Evolutionary conservation across 192 early-diverging fungal species (phyloP), one percentile per base, ranked within the genome.

Genomic region (Coemansia sp.): DNA sequence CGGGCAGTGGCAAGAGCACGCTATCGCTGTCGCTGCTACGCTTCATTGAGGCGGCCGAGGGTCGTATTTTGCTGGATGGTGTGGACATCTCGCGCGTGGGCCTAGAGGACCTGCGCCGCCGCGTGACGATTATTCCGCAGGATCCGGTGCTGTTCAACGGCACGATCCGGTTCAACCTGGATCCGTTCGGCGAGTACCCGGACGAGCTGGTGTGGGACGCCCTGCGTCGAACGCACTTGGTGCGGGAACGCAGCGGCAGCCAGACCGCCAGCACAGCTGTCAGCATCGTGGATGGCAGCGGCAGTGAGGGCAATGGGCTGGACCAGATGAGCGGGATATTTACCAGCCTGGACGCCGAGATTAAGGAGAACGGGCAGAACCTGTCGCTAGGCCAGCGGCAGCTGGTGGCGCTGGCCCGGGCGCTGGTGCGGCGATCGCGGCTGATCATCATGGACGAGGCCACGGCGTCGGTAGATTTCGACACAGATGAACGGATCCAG

Each of bases 101-200:
- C n/a, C 53, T 90, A 39, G 78, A 87, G 41, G 86, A 92, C 29
- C 68, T 97, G 53, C 81, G 94, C 12, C 66, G 77, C 18, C 68
- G 78, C 27, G 43, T 98, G 36, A 87, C 90, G 1, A 87, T 98
- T 33, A 91, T 98, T 56, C 91, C 92, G 27, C 91, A 98, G 70
- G 92, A 96, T 31, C 90, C 90, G 4, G 78, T 89, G 14, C 61
- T 87, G 41, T 87, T 90, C 62, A 77, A 79, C 49, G 87, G 87
- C 37, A 81, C 87, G 7, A 62, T 94, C 17, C 76, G 92, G 13
- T 85, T 86, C 43, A 96, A 96, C 64, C 58, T 99, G 14, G 94
- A 99, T 59, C 92, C 92, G 5, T 89, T 92, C 55, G 74, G 59
- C 34, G 84, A 89, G 60, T 83, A 83, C 58, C 68, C 58, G 20